phyloP scores from a whole-genome alignment of 2,329 filamentous ascomycete species.

The Fusarium sp. region DNA sequence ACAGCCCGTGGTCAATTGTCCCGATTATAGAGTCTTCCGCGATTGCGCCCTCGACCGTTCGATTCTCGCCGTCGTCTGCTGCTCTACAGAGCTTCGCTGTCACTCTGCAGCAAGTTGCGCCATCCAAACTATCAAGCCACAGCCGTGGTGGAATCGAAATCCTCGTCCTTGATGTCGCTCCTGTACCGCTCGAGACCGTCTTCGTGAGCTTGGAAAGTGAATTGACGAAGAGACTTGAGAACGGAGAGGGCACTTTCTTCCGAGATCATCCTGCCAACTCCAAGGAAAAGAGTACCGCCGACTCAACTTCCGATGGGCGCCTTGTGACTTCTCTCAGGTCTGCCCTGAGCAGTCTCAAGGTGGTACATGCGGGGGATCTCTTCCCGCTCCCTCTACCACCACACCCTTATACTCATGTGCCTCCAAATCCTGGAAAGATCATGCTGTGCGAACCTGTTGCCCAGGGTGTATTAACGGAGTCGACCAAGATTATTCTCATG shows the following conservation, averaged over 20 bases:
- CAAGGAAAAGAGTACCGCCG: slow-evolving; percentile 58
- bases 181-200: slow-evolving; percentile 85
- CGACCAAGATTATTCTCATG: slow-evolving; percentile 87
- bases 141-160: slow-evolving; percentile 87
- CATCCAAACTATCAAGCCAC: slow-evolving; percentile 80
- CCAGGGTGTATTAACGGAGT: slow-evolving; percentile 83
- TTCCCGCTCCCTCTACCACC: slow-evolving; percentile 83
- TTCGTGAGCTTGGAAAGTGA: slow-evolving; percentile 90
- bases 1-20: slow-evolving; percentile 86
- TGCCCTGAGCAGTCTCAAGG: slow-evolving; percentile 78
- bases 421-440: slow-evolving; percentile 87
- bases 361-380: slow-evolving; percentile 89
- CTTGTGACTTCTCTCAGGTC: slow-evolving; percentile 79
- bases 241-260: slow-evolving; percentile 87
- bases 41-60: slow-evolving; percentile 82
- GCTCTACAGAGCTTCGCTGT: slow-evolving; percentile 86
- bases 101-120: slow-evolving; percentile 79
- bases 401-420: slow-evolving; percentile 88
- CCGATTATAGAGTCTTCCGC: slow-evolving; percentile 77
- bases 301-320: slow-evolving; percentile 66
- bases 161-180: slow-evolving; percentile 83
- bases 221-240: slow-evolving; percentile 83
- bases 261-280: slow-evolving; percentile 68
- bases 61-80: slow-evolving; percentile 80
- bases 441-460: slow-evolving; percentile 95